Evolutionary conservation across 2,329 filamentous ascomycete species (phyloP).

Genomic region (Fusarium denticulatum): DNA sequence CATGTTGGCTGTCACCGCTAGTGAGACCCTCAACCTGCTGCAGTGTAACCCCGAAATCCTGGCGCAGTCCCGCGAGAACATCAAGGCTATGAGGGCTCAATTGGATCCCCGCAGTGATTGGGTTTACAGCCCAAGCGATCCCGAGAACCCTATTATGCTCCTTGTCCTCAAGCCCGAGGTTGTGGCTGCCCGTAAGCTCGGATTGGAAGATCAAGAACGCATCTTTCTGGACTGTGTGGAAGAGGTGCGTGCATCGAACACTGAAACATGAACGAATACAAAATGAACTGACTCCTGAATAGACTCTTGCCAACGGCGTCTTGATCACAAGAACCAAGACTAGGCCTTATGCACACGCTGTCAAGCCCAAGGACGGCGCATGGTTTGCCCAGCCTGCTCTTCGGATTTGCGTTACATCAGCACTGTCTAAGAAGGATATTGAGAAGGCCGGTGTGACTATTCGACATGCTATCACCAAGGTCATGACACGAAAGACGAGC

Average conservation of each 20-base stretch:
- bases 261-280: not conserved
- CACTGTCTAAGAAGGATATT: slow-evolving; percentile 90
- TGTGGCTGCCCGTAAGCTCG: slow-evolving; percentile 74
- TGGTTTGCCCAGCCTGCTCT: slow-evolving; percentile 82
- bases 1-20: slow-evolving; percentile 93
- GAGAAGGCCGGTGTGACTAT: slow-evolving; percentile 92
- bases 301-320: slow-evolving; percentile 88
- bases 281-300: slow-evolving; percentile 22
- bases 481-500: slow-evolving; percentile 75
- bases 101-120: slow-evolving; percentile 94
- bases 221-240: slow-evolving; percentile 93
- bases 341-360: slow-evolving; percentile 71
- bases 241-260: slow-evolving; percentile 71
- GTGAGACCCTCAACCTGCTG: slow-evolving; percentile 86
- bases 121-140: slow-evolving; percentile 81
- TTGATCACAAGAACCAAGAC: slow-evolving; percentile 88
- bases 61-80: slow-evolving; percentile 82
- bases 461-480: slow-evolving; percentile 91
- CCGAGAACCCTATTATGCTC: slow-evolving; percentile 88
- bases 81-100: slow-evolving; percentile 84
- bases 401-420: slow-evolving; percentile 90
- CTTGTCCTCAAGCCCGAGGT: slow-evolving; percentile 86
- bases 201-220: slow-evolving; percentile 80
- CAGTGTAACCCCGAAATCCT: slow-evolving; percentile 89
- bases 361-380: slow-evolving; percentile 73